phyloP scores from a whole-genome alignment of 2,329 filamentous ascomycete genomes.

The Hypoxylon sp. region DNA sequence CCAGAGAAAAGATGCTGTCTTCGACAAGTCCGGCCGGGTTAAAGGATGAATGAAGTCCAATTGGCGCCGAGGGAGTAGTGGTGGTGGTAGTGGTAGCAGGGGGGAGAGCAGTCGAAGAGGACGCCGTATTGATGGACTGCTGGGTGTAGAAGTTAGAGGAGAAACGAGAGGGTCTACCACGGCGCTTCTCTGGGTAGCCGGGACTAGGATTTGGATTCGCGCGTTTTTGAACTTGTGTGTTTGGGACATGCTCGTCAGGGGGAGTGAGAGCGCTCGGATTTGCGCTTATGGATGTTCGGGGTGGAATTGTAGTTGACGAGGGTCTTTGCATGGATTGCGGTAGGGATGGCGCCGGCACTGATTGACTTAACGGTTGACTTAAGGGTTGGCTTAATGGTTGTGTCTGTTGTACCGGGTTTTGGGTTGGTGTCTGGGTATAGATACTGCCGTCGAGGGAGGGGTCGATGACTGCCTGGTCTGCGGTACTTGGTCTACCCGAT shows the following conservation, averaged over 20 bases:
- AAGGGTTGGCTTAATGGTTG: slow-evolving; percentile 40
- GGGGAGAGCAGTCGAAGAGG: slow-evolving; percentile 29
- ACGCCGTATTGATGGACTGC: slow-evolving; percentile 35
- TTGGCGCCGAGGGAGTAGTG: slow-evolving; percentile 30
- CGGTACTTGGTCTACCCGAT: slow-evolving; percentile 62
- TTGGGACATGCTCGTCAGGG: slow-evolving; percentile 65
- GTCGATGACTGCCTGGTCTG: slow-evolving; percentile 61
- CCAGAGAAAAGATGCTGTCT: slow-evolving; percentile 56
- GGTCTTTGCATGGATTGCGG: slow-evolving; percentile 52
- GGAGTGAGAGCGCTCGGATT: slow-evolving; percentile 66
- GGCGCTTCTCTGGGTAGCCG: slow-evolving; percentile 49
- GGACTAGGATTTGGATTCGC: slow-evolving; percentile 46
- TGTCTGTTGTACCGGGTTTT: slow-evolving; percentile 40
- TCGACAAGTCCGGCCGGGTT: slow-evolving; percentile 52
- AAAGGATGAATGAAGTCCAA: slow-evolving; percentile 47
- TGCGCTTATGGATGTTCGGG: slow-evolving; percentile 58
- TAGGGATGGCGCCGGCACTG: slow-evolving; percentile 45
- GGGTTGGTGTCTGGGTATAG: slow-evolving; percentile 46
- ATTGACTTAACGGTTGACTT: slow-evolving; percentile 39
- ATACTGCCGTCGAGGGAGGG: slow-evolving; percentile 47
- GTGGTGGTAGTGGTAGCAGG: slow-evolving; percentile 33
- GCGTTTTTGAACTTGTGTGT: slow-evolving; percentile 59
- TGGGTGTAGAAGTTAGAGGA: slow-evolving; percentile 55
- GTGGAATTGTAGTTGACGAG: slow-evolving; percentile 57
- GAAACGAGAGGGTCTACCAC: slow-evolving; percentile 55